phyloP scores from a whole-genome alignment of 768 basidiomycete genomes.

The Amanita brunnescens region DNA sequence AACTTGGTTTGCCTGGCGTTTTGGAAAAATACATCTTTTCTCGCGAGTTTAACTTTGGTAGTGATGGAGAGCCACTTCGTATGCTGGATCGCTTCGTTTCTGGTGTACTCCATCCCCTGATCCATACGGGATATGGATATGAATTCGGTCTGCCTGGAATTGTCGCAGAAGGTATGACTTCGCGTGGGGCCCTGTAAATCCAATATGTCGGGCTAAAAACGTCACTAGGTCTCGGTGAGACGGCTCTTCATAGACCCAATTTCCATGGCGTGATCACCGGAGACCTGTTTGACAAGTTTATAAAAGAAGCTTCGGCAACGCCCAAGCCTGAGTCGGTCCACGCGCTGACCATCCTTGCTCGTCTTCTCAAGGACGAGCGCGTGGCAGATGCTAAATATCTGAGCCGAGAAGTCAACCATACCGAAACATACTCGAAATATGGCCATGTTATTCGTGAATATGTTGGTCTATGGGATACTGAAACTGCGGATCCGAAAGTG shows the following conservation, averaged over 20 bases:
- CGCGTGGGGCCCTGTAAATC: background rate
- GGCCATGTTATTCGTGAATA: slow-evolving; percentile 33
- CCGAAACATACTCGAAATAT: slow-evolving; percentile 25
- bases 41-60: slow-evolving; percentile 34
- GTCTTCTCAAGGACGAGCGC: slow-evolving; percentile 43
- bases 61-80: slow-evolving; percentile 31
- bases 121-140: slow-evolving; percentile 53
- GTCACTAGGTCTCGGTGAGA: slow-evolving; percentile 45
- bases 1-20: slow-evolving; percentile 32
- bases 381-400: slow-evolving; percentile 18
- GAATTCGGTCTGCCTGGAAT: slow-evolving; percentile 55
- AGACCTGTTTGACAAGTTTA: background rate
- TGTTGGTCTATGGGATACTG: slow-evolving; percentile 34
- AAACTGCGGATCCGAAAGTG: slow-evolving; percentile 25
- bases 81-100: slow-evolving; percentile 52
- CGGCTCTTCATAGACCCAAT: slow-evolving; percentile 35
- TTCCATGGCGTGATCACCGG: background rate
- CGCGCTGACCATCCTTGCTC: slow-evolving; percentile 44
- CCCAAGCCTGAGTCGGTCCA: slow-evolving; percentile 21
- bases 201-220: too few species aligned
- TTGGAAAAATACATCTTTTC: slow-evolving; percentile 63
- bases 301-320: background rate
- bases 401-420: slow-evolving; percentile 12
- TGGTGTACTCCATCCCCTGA: slow-evolving; percentile 56
- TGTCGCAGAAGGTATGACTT: slow-evolving; percentile 51